Evolutionary conservation across 1,284 basidiomycete genomes (phyloP), one percentile per base, ranked within the genome.

Genomic region (Puccinia horiana): DNA sequence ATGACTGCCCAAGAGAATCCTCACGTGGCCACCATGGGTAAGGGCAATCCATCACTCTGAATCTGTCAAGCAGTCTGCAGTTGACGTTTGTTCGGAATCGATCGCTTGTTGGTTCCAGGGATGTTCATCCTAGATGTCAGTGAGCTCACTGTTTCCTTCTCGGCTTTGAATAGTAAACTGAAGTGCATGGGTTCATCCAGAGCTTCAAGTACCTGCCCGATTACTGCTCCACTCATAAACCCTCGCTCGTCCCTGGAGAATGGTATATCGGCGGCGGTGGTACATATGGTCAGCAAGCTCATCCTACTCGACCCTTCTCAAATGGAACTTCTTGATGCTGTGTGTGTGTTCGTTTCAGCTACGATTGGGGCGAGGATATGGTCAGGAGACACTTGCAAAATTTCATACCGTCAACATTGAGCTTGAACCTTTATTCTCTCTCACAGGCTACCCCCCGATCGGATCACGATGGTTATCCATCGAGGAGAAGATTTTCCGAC

Each of bases 251-350:
- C 26, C 78, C 69, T 47, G 78, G 72, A 44, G 78, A 81, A 49
- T 81, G 67, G 69, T 56, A 81, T 35, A 81, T 81, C n/a, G 78
- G 78, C 26, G 78, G 78, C 18, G 78, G 78, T 42, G 78, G 78
- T 0, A 81, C 78, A 26, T 81, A 81, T 63, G 78, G 78, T 81
- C 26, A 73, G 77, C 49, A 26, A 56, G 20, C n/a, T 29, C 0
- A 61, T 58, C 8, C 23, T 49, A n/a, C 8, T 16, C 18, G 54
- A 5, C 29, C 1, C n/a, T 8, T 26, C 56, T 58, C 6, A 16
- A 29, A 58, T 2, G 4, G 14, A 58, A 32, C 29, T 9, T 32
- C 26, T 5, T 9, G 8, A 16, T 6, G 18, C 29, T 32, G n/a
- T 26, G 8, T n/a, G 8, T 32, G 8, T 8, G 2, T 18, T 29